Conservation (phyloP, 805 yeast species). For the Kodamaea restingae region DNA sequence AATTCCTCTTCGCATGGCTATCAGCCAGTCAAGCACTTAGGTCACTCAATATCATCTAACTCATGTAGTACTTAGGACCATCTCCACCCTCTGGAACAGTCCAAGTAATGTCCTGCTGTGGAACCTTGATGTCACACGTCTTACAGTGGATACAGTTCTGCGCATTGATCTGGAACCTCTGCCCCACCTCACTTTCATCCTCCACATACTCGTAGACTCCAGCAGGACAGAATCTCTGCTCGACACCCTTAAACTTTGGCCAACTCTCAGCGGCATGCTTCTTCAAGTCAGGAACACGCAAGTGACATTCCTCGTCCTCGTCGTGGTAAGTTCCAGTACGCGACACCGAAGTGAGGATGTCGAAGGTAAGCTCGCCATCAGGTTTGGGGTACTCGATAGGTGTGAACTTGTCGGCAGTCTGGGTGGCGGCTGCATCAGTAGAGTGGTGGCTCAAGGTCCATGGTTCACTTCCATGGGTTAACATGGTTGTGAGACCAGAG, state of each 20-base stretch:
- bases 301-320: constrained; percentile 89
- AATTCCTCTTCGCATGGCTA: too few relatives aligned
- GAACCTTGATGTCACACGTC: constrained; percentile 96
- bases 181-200: constrained; percentile 53
- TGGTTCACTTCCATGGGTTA: constrained; percentile 77
- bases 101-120: constrained; percentile 93
- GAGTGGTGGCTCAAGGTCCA: constrained; percentile 75
- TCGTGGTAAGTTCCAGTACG: constrained; percentile 96
- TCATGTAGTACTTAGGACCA: constrained; percentile 90
- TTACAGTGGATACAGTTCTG: constrained; percentile 98
- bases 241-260: constrained; percentile 81
- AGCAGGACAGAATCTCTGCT: constrained; percentile 93
- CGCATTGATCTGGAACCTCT: constrained; percentile 86
- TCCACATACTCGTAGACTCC: constrained; percentile 94
- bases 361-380: constrained; percentile 89
- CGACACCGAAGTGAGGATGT: constrained; percentile 88
- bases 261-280: constrained; percentile 66
- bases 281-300: constrained; percentile 61
- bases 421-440: constrained; percentile 72
- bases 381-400: constrained; percentile 93
- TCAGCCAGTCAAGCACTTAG: too few relatives aligned
- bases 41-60: background rate
- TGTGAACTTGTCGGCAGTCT: constrained; percentile 57
- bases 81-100: constrained; percentile 98
- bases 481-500: constrained; percentile 77